A percentile compares a stretch with the other conserved stretches of the same genome.
Conservation (phyloP, 2,329 filamentous ascomycete genomes). For the Sclerotinia glacialis region DNA sequence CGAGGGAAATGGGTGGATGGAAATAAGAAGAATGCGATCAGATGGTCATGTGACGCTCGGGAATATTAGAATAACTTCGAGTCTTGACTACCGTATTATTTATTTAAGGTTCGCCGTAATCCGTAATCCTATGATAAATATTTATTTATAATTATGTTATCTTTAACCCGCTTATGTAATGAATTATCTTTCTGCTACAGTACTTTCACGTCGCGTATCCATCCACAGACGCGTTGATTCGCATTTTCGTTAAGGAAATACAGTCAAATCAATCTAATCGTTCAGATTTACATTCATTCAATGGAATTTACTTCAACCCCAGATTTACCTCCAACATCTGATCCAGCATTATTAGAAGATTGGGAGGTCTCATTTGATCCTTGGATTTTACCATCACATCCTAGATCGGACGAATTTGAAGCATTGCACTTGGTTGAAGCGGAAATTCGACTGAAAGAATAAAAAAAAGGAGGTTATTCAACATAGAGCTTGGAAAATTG, state of each 20-base stretch:
- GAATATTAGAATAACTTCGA: too few species aligned
- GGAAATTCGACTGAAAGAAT: conserved; percentile 45
- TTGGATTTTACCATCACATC: conserved; percentile 26
- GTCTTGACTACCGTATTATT: too few species aligned
- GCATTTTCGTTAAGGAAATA: conserved; percentile 9
- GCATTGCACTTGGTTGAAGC: conserved; percentile 43
- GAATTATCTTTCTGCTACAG: neutral
- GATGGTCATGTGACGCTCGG: conserved; percentile 20
- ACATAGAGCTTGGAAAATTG: conserved; percentile 48
- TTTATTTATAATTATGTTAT: too few species aligned
- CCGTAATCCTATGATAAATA: too few species aligned
- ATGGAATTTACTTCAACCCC: conserved; percentile 32
- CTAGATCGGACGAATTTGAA: conserved; percentile 49
- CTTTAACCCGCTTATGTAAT: neutral
- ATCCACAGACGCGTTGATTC: conserved; percentile 4
- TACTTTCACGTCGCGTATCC: neutral
- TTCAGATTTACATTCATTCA: conserved; percentile 19
- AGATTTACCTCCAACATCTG: conserved; percentile 30
- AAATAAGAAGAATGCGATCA: conserved; percentile 30
- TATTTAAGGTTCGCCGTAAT: too few species aligned
- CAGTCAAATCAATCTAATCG: neutral
- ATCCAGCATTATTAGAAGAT: conserved; percentile 32
- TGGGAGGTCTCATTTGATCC: conserved; percentile 28
- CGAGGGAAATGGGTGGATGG: conserved; percentile 34
- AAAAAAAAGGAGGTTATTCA: conserved; percentile 49